Conservation (phyloP, 108 stramenopile species). For the Cyclostephanos invisitatus region DNA sequence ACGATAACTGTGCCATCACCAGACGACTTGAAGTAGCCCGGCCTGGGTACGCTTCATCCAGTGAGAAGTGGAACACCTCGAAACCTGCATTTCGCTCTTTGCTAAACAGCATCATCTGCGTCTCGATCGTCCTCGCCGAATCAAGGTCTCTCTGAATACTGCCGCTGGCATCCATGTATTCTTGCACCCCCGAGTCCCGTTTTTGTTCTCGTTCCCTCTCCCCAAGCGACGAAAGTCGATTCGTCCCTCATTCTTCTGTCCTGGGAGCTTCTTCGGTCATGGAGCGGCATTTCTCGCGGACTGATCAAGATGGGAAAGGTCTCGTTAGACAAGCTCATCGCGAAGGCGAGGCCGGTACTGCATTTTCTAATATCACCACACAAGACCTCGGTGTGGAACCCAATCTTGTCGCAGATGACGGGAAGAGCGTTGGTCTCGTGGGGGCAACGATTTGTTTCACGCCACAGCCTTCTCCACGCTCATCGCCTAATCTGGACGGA, state of each 20-base stretch:
- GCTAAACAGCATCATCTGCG: not conserved
- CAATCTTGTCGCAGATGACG: not conserved
- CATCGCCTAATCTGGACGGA: slow-evolving; percentile 14
- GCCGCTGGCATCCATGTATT: slow-evolving; percentile 1
- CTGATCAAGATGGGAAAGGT: not conserved
- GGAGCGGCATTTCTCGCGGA: slow-evolving; percentile 10
- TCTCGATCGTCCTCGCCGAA: not conserved
- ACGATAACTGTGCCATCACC: no score
- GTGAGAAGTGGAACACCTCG: no score
- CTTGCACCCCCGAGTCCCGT: slow-evolving; percentile 23
- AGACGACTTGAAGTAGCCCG: no score
- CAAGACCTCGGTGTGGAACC: not conserved
- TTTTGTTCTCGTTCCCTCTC: slow-evolving; percentile 21
- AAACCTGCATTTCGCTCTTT: no score
- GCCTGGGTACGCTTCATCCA: not conserved
- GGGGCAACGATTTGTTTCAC: slow-evolving; percentile 51
- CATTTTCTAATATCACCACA: not conserved
- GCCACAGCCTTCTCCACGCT: slow-evolving; percentile 35
- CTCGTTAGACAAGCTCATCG: not conserved
- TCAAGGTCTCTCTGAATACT: not conserved
- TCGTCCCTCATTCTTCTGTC: slow-evolving; percentile 43
- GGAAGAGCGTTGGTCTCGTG: slow-evolving; percentile 32
- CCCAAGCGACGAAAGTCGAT: slow-evolving; percentile 44
- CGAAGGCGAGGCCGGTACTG: not conserved
- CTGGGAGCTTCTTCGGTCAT: slow-evolving; percentile 23